Percentiles rank a stretch among this genome's conserved stretches.
Conservation (phyloP, 345 rosid species). For the Eutrema japonicum region DNA sequence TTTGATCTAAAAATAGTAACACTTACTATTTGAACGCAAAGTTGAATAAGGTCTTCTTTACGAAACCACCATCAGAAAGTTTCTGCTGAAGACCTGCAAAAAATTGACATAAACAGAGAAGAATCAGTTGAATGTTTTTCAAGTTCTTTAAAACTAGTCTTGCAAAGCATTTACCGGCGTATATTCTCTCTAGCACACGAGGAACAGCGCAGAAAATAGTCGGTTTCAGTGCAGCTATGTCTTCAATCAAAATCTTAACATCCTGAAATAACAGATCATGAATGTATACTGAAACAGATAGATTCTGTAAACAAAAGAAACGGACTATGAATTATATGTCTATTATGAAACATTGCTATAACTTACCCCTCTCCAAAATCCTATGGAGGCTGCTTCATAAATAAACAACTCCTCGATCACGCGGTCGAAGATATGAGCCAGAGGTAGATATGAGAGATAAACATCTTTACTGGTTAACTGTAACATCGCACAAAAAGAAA, state of each 20-base stretch:
- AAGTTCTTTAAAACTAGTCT: slow-evolving; percentile 1
- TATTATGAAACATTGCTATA: neutral
- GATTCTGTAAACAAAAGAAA: neutral
- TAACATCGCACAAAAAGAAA: slow-evolving; percentile 36
- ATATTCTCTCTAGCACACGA: slow-evolving; percentile 86
- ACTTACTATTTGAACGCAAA: slow-evolving; percentile 80
- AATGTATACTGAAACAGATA: neutral
- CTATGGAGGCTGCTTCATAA: slow-evolving; percentile 74
- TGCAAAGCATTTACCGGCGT: slow-evolving; percentile 59
- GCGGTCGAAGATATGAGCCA: slow-evolving; percentile 97
- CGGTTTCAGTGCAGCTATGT: slow-evolving; percentile 87
- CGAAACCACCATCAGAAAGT: slow-evolving; percentile 68
- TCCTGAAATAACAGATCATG: slow-evolving; percentile 56
- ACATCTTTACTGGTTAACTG: slow-evolving; percentile 82
- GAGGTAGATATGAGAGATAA: slow-evolving; percentile 92
- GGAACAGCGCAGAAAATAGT: slow-evolving; percentile 97
- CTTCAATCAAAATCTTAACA: slow-evolving; percentile 83
- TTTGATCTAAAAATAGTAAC: neutral
- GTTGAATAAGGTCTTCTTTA: slow-evolving; percentile 66
- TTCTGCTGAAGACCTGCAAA: slow-evolving; percentile 68
- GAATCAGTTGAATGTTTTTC: neutral
- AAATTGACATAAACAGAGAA: slow-evolving; percentile 15
- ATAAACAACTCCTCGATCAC: slow-evolving; percentile 86
- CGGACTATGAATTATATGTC: too few species aligned
- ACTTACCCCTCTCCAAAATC: slow-evolving; percentile 95